Evolutionary conservation across 1,284 basidiomycete genomes (phyloP).

Genomic region (Baeospora myosura): DNA sequence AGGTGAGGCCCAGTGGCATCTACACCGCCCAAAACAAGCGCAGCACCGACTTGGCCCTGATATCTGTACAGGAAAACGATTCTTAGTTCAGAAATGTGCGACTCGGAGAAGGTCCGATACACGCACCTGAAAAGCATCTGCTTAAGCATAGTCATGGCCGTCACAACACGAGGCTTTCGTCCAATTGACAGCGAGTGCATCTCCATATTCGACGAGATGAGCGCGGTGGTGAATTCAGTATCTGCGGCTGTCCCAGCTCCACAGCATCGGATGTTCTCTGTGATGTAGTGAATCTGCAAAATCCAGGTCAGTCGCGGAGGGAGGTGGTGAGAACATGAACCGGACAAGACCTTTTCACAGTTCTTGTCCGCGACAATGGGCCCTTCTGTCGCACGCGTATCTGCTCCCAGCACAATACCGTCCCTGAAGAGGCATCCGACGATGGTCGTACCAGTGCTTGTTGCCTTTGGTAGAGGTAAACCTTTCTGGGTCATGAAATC

Average conservation of each 20-base stretch:
- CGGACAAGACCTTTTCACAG: constrained; percentile 99
- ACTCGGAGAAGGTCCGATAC: constrained; percentile 1
- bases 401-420: constrained; percentile 92
- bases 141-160: constrained; percentile 89
- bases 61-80: constrained; percentile 43
- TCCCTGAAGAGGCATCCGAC: constrained; percentile 93
- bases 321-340: constrained; percentile 15
- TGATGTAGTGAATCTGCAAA: constrained; percentile 89
- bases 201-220: constrained; percentile 92
- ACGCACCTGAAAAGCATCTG: constrained; percentile 56
- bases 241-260: constrained; percentile 98
- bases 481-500: constrained; percentile 68
- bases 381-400: constrained; percentile 93
- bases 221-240: constrained; percentile 91
- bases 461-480: constrained; percentile 71
- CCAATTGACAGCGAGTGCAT: constrained; percentile 72
- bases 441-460: constrained; percentile 96
- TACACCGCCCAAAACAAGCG: constrained; percentile 95
- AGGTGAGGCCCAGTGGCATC: constrained; percentile 91
- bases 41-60: constrained; percentile 92
- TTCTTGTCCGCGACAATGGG: constrained; percentile 98
- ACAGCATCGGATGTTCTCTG: constrained; percentile 92
- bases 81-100: background rate
- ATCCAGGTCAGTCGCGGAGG: background rate
- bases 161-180: constrained; percentile 72